A percentile compares a stretch with the other conserved stretches of the same genome.
Conservation (phyloP, 768 basidiomycete species). For the Asterophora parasitica region DNA sequence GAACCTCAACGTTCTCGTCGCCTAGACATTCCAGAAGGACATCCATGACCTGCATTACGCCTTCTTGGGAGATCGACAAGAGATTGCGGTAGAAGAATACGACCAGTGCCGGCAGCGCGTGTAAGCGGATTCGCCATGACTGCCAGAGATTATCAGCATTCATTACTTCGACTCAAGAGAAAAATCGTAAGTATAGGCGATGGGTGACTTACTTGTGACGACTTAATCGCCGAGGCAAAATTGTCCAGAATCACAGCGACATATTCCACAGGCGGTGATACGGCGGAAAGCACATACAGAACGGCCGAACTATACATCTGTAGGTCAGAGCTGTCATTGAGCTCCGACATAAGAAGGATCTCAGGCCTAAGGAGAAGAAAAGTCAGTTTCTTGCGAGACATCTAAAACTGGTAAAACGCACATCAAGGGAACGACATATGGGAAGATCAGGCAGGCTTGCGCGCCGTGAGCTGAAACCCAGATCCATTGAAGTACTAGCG, state of each 20-base stretch:
- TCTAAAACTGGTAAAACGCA: slow-evolving; percentile 40
- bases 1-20: slow-evolving; percentile 90
- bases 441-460: slow-evolving; percentile 71
- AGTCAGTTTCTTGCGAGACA: background rate
- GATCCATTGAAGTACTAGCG: slow-evolving; percentile 70
- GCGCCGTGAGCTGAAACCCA: slow-evolving; percentile 73
- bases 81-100: slow-evolving; percentile 92
- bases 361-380: slow-evolving; percentile 54
- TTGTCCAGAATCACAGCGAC: slow-evolving; percentile 55
- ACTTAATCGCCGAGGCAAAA: slow-evolving; percentile 70
- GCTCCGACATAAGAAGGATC: slow-evolving; percentile 84
- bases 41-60: slow-evolving; percentile 72
- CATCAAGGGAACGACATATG: slow-evolving; percentile 75
- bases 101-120: slow-evolving; percentile 82
- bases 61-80: slow-evolving; percentile 63
- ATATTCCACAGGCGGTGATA: slow-evolving; percentile 67
- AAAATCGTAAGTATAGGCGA: background rate
- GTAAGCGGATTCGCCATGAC: slow-evolving; percentile 90
- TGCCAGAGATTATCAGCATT: slow-evolving; percentile 21
- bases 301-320: slow-evolving; percentile 79
- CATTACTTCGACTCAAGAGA: background rate
- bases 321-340: slow-evolving; percentile 80
- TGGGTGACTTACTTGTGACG: slow-evolving; percentile 54
- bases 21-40: slow-evolving; percentile 77
- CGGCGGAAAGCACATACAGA: slow-evolving; percentile 75